Conservation (phyloP, 306 rosid genomes). For the Malus orientalis region DNA sequence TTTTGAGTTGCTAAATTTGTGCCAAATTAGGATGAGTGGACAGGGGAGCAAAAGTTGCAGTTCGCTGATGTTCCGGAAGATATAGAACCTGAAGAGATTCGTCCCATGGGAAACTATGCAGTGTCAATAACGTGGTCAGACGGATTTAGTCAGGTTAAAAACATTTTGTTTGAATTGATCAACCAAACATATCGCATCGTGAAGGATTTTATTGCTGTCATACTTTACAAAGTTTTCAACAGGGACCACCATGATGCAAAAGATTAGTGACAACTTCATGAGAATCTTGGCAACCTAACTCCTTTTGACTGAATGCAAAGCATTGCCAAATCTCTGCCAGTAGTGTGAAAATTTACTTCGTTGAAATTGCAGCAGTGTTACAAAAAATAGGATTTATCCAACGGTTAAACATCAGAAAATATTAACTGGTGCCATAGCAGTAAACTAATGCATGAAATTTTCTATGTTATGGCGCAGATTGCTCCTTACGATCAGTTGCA, state of each 20-base stretch:
- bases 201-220: background rate
- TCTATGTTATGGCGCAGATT: slow-evolving; percentile 47
- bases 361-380: background rate
- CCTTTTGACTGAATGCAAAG: slow-evolving; percentile 1
- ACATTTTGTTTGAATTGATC: background rate
- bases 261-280: background rate
- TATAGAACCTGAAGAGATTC: slow-evolving; percentile 87
- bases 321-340: background rate
- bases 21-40: slow-evolving; percentile 82
- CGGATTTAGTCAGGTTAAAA: slow-evolving; percentile 82
- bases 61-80: slow-evolving; percentile 73
- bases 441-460: background rate
- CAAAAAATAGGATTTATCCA: background rate
- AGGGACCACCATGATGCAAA: background rate
- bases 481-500: slow-evolving; percentile 94
- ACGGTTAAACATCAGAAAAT: background rate
- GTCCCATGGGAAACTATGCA: slow-evolving; percentile 94
- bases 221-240: background rate
- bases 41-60: slow-evolving; percentile 89
- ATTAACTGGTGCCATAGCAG: background rate
- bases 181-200: background rate
- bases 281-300: background rate
- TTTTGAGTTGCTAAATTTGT: slow-evolving; percentile 12
- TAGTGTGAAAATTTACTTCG: background rate
- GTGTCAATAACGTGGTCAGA: slow-evolving; percentile 92